Evolutionary conservation across 345 rosid species (phyloP).

Genomic region (Noccaea bulbosa): DNA sequence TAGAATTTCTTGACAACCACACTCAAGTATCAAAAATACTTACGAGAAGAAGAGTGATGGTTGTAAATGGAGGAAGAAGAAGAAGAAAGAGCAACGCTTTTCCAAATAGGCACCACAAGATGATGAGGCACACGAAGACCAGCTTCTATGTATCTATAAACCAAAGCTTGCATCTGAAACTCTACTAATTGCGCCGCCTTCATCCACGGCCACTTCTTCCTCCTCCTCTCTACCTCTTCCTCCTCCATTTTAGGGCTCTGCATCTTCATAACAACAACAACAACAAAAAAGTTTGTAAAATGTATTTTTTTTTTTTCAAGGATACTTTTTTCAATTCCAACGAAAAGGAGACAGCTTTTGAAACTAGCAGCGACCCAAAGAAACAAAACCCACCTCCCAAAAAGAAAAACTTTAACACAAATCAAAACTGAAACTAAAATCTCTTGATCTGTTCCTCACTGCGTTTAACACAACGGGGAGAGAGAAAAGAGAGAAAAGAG

Average conservation of each 20-base stretch:
- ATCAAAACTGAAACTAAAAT: conserved; percentile 15
- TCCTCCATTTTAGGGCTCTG: conserved; percentile 24
- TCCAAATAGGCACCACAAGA: conserved; percentile 55
- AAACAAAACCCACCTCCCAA: conserved; percentile 39
- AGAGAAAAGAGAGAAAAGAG: conserved; percentile 37
- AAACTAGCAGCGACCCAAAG: conserved; percentile 21
- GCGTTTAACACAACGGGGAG: conserved; percentile 14
- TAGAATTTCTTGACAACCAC: conserved; percentile 4
- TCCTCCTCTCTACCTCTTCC: conserved; percentile 31
- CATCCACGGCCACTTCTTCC: conserved; percentile 38
- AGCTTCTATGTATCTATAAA: conserved; percentile 54
- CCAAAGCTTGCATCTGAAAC: conserved; percentile 55
- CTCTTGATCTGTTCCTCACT: conserved; percentile 3
- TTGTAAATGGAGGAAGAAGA: conserved; percentile 26
- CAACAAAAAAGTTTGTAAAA: background rate
- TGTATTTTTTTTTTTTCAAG: background rate
- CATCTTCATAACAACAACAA: conserved; percentile 16
- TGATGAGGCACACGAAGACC: conserved; percentile 57
- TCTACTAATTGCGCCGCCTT: conserved; percentile 56
- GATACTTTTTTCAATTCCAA: background rate
- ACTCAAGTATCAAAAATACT: conserved; percentile 12
- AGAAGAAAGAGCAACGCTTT: conserved; percentile 48
- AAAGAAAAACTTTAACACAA: conserved; percentile 25
- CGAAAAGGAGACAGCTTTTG: conserved; percentile 33
- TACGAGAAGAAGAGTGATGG: conserved; percentile 33